A percentile compares a stretch with the other conserved stretches of the same genome.
Conservation (phyloP, 1,284 basidiomycete species). For the Caloboletus inedulis region DNA sequence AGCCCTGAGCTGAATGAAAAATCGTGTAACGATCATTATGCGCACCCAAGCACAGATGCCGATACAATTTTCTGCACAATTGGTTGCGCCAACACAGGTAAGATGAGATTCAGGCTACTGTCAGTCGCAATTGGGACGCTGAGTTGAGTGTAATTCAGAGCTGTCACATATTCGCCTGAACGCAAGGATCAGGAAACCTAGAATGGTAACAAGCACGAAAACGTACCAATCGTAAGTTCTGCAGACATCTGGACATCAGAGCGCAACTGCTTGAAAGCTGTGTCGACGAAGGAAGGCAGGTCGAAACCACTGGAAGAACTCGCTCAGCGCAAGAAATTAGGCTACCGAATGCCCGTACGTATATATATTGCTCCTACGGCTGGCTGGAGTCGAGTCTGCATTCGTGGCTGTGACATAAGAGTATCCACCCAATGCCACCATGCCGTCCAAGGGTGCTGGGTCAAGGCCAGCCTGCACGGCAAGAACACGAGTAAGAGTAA, state of each 20-base stretch:
- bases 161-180: slow-evolving; percentile 62
- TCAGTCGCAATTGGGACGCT: slow-evolving; percentile 62
- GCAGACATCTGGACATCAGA: slow-evolving; percentile 61
- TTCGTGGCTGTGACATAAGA: slow-evolving; percentile 50
- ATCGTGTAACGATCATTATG: neutral
- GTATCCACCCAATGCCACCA: slow-evolving; percentile 70
- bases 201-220: neutral
- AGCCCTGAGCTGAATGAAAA: slow-evolving; percentile 1
- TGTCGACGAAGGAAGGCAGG: slow-evolving; percentile 62
- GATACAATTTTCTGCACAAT: slow-evolving; percentile 79
- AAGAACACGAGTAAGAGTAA: slow-evolving; percentile 66
- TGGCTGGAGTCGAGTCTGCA: slow-evolving; percentile 33
- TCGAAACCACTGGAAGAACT: slow-evolving; percentile 54
- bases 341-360: slow-evolving; percentile 38
- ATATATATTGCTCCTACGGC: slow-evolving; percentile 50
- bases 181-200: neutral
- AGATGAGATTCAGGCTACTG: slow-evolving; percentile 57
- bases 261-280: slow-evolving; percentile 62
- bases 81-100: slow-evolving; percentile 71
- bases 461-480: slow-evolving; percentile 64
- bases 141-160: slow-evolving; percentile 59
- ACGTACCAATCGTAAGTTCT: slow-evolving; percentile 56
- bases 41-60: slow-evolving; percentile 54
- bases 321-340: slow-evolving; percentile 12
- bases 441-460: slow-evolving; percentile 62